A percentile compares a stretch with the other conserved stretches of the same genome.
These are phyloP conservation scores for Thymus mandschuricus DNA, from an alignment of 257 asterid genomes.

Conservation along the genomic window DNA sequence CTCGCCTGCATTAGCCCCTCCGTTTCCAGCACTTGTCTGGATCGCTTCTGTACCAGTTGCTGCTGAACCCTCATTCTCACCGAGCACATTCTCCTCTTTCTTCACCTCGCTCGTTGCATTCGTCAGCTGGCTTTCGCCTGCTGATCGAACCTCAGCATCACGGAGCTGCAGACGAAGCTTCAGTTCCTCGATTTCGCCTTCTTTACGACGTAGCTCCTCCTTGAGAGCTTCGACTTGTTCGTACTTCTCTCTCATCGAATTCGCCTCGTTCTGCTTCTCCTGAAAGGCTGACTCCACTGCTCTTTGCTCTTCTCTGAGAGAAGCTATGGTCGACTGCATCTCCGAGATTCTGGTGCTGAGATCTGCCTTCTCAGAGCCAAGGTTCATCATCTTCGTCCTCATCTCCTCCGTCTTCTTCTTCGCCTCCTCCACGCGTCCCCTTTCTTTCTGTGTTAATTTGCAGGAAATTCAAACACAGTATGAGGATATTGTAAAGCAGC, in stretches of 20 bases:
- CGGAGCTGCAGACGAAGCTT: constrained; percentile 38
- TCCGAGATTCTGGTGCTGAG: constrained; percentile 47
- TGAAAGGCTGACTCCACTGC: constrained; percentile 44
- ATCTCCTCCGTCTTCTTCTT: constrained; percentile 59
- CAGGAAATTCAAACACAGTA: neutral
- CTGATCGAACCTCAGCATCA: constrained; percentile 39
- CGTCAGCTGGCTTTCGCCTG: constrained; percentile 26
- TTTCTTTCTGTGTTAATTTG: constrained; percentile 54
- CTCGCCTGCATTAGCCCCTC: constrained; percentile 7
- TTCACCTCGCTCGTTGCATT: constrained; percentile 25
- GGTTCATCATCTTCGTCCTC: constrained; percentile 49
- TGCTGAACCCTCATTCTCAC: constrained; percentile 18
- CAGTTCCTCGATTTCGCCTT: constrained; percentile 49
- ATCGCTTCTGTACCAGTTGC: constrained; percentile 28
- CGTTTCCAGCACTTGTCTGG: constrained; percentile 22
- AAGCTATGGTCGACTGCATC: constrained; percentile 66
- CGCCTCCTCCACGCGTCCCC: constrained; percentile 43
- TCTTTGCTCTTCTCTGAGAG: constrained; percentile 65
- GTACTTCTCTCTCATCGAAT: constrained; percentile 37
- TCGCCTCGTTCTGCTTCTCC: constrained; percentile 62
- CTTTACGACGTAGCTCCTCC: constrained; percentile 35
- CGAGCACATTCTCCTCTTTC: neutral
- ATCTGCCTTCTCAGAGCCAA: constrained; percentile 51
- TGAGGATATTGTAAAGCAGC: neutral
- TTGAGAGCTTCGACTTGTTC: constrained; percentile 34